These are phyloP conservation scores for Solanum chiquidenum DNA, from an alignment of 257 asterid genomes.

Conservation along the genomic window DNA sequence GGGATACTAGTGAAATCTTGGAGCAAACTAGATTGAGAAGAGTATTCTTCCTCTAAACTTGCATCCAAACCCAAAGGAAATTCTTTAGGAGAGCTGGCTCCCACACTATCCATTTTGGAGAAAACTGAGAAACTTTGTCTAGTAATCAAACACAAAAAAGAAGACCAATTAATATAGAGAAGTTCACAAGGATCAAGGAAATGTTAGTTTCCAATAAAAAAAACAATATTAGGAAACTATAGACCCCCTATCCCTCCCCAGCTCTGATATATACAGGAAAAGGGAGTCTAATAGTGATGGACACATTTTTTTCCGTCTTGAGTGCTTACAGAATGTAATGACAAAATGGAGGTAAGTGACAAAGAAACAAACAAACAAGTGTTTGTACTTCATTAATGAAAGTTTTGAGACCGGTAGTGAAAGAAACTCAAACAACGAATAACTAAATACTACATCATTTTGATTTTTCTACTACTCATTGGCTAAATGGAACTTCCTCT, in stretches of 20 bases:
- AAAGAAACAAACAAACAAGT: not conserved
- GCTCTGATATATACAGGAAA: not conserved
- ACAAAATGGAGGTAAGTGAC: not conserved
- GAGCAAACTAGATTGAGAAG: conserved; percentile 53
- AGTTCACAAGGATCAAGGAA: not conserved
- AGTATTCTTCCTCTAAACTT: conserved; percentile 46
- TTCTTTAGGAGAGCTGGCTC: conserved; percentile 23
- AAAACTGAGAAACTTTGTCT: conserved; percentile 6
- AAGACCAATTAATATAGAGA: not conserved
- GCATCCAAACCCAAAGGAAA: conserved; percentile 33
- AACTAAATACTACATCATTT: not conserved
- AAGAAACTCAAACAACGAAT: not conserved
- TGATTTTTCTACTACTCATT: not conserved
- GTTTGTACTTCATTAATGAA: not conserved
- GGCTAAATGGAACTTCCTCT: not conserved
- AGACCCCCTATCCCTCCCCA: not conserved
- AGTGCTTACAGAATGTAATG: not conserved
- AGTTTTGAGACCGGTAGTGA: not conserved
- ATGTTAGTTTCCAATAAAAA: not conserved
- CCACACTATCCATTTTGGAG: conserved; percentile 31
- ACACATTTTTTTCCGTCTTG: not conserved
- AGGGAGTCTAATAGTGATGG: not conserved
- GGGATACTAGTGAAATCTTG: conserved; percentile 62
- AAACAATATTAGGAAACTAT: not conserved
- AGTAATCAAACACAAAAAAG: not conserved